Evolutionary conservation across 306 rosid genomes (phyloP).

Genomic region (Argentina anserina): DNA sequence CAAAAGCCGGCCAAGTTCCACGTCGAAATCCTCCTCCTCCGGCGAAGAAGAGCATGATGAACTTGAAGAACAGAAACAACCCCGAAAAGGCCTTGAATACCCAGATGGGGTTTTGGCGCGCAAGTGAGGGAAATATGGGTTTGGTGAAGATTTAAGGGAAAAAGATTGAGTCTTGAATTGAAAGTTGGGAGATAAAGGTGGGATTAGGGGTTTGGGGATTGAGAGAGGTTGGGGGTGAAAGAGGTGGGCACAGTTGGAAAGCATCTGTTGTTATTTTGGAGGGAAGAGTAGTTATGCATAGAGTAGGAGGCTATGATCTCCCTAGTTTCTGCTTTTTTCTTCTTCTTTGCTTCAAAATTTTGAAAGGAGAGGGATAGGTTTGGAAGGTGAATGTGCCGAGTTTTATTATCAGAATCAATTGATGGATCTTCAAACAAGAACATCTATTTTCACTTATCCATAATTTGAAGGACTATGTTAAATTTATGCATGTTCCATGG

Average conservation of each 20-base stretch:
- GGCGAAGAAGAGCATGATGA: conserved; percentile 25
- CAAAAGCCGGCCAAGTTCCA: conserved; percentile 68
- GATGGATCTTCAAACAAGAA: no score
- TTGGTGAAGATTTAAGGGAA: conserved; percentile 4
- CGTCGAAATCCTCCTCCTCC: conserved; percentile 56
- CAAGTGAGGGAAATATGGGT: conserved; percentile 20
- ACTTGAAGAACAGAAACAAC: conserved; percentile 19
- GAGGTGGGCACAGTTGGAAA: conserved; percentile 27
- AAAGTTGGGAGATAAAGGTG: conserved; percentile 20
- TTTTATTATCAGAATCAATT: no score
- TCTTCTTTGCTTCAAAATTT: not conserved
- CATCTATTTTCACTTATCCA: no score
- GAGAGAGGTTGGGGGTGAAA: conserved; percentile 31
- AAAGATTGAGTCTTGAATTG: conserved; percentile 29
- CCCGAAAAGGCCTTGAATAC: conserved; percentile 23
- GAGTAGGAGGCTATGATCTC: not conserved
- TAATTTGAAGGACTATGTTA: no score
- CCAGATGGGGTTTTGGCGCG: conserved; percentile 32
- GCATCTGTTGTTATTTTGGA: conserved; percentile 54
- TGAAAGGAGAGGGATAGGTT: not conserved
- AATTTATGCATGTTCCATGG: no score
- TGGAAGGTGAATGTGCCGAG: not conserved
- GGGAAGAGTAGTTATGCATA: conserved; percentile 39
- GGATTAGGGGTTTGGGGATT: conserved; percentile 18
- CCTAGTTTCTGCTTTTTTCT: not conserved